Evolutionary conservation across 805 yeast species (phyloP).

Genomic region (Hanseniaspora valbyensis): DNA sequence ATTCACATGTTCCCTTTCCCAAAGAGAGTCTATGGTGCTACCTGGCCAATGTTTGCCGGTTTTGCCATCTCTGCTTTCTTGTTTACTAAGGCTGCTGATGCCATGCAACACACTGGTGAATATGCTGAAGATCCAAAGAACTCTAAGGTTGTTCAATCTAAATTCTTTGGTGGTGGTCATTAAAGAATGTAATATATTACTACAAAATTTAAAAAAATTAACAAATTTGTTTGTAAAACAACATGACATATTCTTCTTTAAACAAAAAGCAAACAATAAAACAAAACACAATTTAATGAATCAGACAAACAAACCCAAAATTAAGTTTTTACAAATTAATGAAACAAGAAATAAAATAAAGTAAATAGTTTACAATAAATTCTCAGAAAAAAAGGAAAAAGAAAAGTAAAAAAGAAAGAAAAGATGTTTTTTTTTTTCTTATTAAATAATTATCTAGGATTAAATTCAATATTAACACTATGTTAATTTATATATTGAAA

Average conservation of each 20-base stretch:
- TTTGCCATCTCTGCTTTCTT: conserved; percentile 12
- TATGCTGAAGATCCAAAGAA: conserved; percentile 10
- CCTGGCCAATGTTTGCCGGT: conserved; percentile 16
- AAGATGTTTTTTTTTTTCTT: too few species aligned
- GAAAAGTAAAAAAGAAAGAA: not conserved
- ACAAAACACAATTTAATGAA: not conserved
- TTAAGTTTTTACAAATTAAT: not conserved
- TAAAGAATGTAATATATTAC: not conserved
- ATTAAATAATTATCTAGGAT: too few species aligned
- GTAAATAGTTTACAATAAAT: too few species aligned
- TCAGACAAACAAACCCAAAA: too few species aligned
- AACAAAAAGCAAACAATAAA: not conserved
- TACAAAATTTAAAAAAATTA: not conserved
- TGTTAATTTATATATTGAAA: not conserved
- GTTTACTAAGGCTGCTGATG: conserved; percentile 12
- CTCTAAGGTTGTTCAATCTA: conserved; percentile 15
- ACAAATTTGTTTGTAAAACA: too few species aligned
- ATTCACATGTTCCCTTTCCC: conserved; percentile 15
- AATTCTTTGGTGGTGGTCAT: conserved; percentile 16
- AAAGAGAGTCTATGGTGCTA: conserved; percentile 11
- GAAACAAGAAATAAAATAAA: too few species aligned
- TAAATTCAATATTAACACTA: too few species aligned
- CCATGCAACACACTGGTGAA: conserved; percentile 15
- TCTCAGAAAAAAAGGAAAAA: too few species aligned
- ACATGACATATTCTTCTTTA: conserved; percentile 8